Percentiles rank a stretch among this genome's conserved stretches.
These are phyloP conservation scores for Penicillium verhagenii DNA, from an alignment of 495 filamentous ascomycete species.

Conservation along the genomic window DNA sequence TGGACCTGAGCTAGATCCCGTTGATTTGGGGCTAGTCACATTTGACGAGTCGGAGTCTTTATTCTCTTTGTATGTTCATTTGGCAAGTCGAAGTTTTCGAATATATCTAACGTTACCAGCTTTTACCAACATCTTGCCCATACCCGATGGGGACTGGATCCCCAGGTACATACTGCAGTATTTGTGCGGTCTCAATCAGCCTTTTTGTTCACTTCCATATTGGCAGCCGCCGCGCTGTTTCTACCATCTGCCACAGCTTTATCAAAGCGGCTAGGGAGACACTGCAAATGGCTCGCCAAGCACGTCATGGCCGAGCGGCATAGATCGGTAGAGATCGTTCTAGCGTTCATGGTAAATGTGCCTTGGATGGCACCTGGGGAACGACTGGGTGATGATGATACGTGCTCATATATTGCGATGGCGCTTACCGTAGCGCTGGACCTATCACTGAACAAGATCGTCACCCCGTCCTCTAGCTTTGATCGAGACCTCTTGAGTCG, in stretches of 20 bases:
- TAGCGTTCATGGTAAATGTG: slow-evolving; percentile 75
- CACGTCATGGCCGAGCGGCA: slow-evolving; percentile 57
- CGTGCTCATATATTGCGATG: slow-evolving; percentile 67
- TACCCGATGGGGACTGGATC: slow-evolving; percentile 72
- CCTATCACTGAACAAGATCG: slow-evolving; percentile 65
- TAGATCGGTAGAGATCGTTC: slow-evolving; percentile 68
- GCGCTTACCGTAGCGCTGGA: slow-evolving; percentile 68
- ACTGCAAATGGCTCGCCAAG: slow-evolving; percentile 62
- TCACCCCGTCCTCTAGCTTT: slow-evolving; percentile 53
- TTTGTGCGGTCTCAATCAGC: slow-evolving; percentile 66
- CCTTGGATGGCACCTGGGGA: slow-evolving; percentile 73
- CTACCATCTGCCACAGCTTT: slow-evolving; percentile 59
- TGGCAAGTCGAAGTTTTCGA: neutral
- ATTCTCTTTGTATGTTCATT: slow-evolving; percentile 56
- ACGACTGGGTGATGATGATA: slow-evolving; percentile 68
- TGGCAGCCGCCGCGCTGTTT: slow-evolving; percentile 63
- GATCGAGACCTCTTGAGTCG: slow-evolving; percentile 45
- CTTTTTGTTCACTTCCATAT: slow-evolving; percentile 69
- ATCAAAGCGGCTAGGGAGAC: slow-evolving; percentile 60
- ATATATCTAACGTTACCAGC: slow-evolving; percentile 30
- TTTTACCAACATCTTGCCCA: slow-evolving; percentile 71
- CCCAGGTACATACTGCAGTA: slow-evolving; percentile 57
- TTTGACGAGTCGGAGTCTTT: slow-evolving; percentile 59
- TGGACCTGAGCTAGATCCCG: slow-evolving; percentile 62
- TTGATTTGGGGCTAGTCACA: slow-evolving; percentile 64